Conservation (phyloP, 768 basidiomycete species). For the Lactarius indigo region DNA sequence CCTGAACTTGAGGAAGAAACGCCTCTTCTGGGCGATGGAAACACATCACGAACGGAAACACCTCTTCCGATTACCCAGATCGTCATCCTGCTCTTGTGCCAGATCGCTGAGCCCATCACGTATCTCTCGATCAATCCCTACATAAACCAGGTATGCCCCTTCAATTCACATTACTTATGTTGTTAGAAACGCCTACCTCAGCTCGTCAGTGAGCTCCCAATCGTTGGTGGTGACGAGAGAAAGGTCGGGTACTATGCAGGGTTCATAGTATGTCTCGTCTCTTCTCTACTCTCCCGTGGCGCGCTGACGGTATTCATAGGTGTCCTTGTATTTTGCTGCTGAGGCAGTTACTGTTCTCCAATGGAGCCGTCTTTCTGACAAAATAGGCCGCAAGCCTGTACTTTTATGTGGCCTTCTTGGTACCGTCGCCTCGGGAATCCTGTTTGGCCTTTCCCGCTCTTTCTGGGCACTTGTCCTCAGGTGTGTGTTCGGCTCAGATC, state of each 20-base stretch:
- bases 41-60: no score
- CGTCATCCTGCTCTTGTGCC: no score
- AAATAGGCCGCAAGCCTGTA: slow-evolving; percentile 48
- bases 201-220: slow-evolving; percentile 41
- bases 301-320: slow-evolving; percentile 29
- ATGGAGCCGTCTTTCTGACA: slow-evolving; percentile 48
- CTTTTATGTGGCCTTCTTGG: slow-evolving; percentile 39
- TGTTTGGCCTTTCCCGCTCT: slow-evolving; percentile 38
- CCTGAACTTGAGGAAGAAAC: no score
- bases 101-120: slow-evolving; percentile 36
- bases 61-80: no score
- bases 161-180: not conserved
- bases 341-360: slow-evolving; percentile 46
- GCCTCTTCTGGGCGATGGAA: no score
- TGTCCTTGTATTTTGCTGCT: slow-evolving; percentile 46
- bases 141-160: slow-evolving; percentile 41
- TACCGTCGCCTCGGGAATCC: slow-evolving; percentile 33
- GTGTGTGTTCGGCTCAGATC: slow-evolving; percentile 24
- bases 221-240: slow-evolving; percentile 43
- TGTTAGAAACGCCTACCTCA: slow-evolving; percentile 17
- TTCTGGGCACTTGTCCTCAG: slow-evolving; percentile 32
- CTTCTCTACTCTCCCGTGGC: not conserved
- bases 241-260: slow-evolving; percentile 50
- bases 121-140: slow-evolving; percentile 48
- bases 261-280: slow-evolving; percentile 38